Conservation (phyloP, 306 rosid species). For the Amphicarpaea edgeworthii region DNA sequence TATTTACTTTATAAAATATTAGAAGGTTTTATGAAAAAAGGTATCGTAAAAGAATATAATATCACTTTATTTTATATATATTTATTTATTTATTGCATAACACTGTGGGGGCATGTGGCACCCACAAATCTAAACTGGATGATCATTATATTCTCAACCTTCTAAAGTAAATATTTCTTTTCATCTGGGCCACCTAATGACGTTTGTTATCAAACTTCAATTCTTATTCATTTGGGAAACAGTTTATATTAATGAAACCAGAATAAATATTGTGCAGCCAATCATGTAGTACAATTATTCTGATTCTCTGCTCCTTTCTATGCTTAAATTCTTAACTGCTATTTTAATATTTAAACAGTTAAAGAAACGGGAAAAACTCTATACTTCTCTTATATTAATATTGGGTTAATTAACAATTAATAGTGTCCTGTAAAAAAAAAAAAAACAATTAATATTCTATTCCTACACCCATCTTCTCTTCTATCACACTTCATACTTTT, state of each 20-base stretch:
- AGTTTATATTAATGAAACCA: constrained; percentile 31
- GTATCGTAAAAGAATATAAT: background rate
- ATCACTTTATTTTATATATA: background rate
- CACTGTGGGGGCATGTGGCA: constrained; percentile 24
- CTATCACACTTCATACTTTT: too few relatives aligned
- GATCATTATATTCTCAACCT: constrained; percentile 57
- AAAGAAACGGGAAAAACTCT: background rate
- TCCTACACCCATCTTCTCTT: too few relatives aligned
- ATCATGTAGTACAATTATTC: constrained; percentile 47
- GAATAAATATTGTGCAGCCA: constrained; percentile 41
- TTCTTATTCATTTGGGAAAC: constrained; percentile 35
- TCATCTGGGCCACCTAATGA: constrained; percentile 39
- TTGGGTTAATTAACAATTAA: too few relatives aligned
- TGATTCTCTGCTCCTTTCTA: background rate
- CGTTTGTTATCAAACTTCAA: constrained; percentile 34
- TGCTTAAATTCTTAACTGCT: constrained; percentile 27
- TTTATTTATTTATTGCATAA: background rate
- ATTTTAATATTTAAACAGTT: background rate
- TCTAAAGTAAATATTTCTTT: constrained; percentile 46
- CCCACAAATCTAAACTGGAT: constrained; percentile 48
- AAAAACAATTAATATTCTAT: too few relatives aligned
- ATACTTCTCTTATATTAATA: background rate
- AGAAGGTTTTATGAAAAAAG: too few relatives aligned
- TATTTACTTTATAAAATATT: background rate
- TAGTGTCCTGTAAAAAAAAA: too few relatives aligned